Base-by-base conservation (phyloP, 805 yeast species). In the Blastobotrys parvus region DNA sequence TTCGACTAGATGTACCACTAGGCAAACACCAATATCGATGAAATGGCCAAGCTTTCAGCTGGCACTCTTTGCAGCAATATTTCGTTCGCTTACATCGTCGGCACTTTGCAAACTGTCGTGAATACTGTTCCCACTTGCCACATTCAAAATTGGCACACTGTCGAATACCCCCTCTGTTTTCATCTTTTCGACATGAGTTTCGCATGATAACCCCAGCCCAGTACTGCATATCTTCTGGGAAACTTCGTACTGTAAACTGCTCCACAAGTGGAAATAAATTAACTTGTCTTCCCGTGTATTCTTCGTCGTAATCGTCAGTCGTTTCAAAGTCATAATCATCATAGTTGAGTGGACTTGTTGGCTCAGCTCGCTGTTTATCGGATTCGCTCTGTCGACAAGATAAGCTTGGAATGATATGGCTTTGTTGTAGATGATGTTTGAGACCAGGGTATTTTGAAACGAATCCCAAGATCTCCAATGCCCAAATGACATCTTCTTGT, bases 121-220 rank as follows among this genome's bases (percentile, higher is more conserved):
- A 95, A 48, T 67, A 78, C 38, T 74, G 76, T 62, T 90, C 98
- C 97, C 97, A 90, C 58, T 74, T 80, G 8, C 97, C 97, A 65
- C 98, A 90, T 21, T 78, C 82, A 53, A 88, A 83, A 59, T 81
- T 82, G 1, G 97, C 96, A 63, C 98, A 90, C 64, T 92, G 97
- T 42, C 97, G 73, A 23, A 90, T 82, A 1, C 97, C 96, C 15
- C 90, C 90, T 45, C 82, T 74, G 35, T 72, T 61, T 57, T 89
- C 97, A 60, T 90, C 92, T 56, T 89, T 80, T 45, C 97, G 75
- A 59, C 96, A 90, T 1, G 95, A 88, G 61, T 92, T 92, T 43
- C 97, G 72, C 89, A 92, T 92, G 32, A 89, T 87, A n/a, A 90
- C 95, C 3, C 95, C 92, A 2, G 97, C 86, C 98, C 98, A 90